Percentiles rank a stretch among this genome's conserved stretches.
Conservation (phyloP, 768 basidiomycete species). For the Suillus decipiens region DNA sequence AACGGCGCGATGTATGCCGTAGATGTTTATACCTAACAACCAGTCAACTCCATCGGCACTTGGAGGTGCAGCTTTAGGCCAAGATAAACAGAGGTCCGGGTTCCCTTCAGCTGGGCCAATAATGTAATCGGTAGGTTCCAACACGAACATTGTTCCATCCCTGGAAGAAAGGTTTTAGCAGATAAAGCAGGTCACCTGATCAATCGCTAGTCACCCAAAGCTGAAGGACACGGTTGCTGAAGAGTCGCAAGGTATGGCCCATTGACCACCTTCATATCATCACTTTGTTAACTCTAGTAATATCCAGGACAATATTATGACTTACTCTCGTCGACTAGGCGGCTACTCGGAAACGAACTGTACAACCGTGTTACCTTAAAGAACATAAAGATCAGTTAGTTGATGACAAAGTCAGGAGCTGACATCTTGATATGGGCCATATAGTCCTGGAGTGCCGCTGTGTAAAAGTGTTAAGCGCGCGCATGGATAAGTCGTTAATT, state of each 20-base stretch:
- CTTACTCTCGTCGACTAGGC: constrained; percentile 66
- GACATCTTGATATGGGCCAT: constrained; percentile 79
- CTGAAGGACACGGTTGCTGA: constrained; percentile 59
- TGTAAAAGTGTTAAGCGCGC: constrained; percentile 11
- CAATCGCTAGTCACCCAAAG: constrained; percentile 56
- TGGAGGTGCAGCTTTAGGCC: constrained; percentile 69
- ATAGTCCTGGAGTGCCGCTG: constrained; percentile 72
- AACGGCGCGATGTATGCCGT: neutral
- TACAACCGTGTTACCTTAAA: constrained; percentile 67
- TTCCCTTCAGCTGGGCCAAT: constrained; percentile 68
- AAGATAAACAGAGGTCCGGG: constrained; percentile 69
- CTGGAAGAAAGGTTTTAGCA: constrained; percentile 18
- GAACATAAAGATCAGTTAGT: constrained; percentile 9
- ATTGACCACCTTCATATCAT: constrained; percentile 54
- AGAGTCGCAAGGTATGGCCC: constrained; percentile 75
- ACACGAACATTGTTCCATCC: constrained; percentile 45
- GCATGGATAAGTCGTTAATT: neutral
- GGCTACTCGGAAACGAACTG: constrained; percentile 56
- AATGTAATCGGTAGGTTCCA: constrained; percentile 77
- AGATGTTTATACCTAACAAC: constrained; percentile 60
- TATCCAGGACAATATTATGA: neutral
- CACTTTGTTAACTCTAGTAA: neutral
- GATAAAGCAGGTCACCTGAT: neutral
- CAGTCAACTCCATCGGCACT: constrained; percentile 78
- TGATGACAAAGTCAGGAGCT: constrained; percentile 18